phyloP scores from a whole-genome alignment of 208 protist species.

The Spongospora subterranea region DNA sequence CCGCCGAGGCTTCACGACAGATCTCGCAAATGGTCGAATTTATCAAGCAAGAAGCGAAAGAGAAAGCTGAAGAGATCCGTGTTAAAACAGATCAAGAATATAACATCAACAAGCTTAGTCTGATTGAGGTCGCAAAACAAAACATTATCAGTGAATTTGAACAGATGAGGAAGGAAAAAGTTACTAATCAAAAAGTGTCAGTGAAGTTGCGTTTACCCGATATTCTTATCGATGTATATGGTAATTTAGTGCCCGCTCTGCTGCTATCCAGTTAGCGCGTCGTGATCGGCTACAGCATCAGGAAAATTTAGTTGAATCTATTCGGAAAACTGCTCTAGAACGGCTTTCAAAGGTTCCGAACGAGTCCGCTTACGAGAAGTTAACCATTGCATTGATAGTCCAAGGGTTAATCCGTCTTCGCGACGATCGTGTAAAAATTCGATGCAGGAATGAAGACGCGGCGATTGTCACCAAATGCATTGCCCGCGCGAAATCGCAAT shows the following conservation, averaged over 20 bases:
- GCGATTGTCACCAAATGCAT: slow-evolving; percentile 25
- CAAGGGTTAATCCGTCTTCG: slow-evolving; percentile 26
- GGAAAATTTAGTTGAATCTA: background rate
- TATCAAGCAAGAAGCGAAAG: slow-evolving; percentile 42
- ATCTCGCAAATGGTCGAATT: slow-evolving; percentile 49
- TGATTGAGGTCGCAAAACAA: slow-evolving; percentile 53
- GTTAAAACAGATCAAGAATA: slow-evolving; percentile 48
- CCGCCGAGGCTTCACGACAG: slow-evolving; percentile 15
- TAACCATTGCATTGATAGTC: slow-evolving; percentile 29
- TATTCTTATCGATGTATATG: background rate
- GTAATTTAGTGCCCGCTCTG: slow-evolving; percentile 34
- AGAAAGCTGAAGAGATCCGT: slow-evolving; percentile 53
- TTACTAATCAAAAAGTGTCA: slow-evolving; percentile 42
- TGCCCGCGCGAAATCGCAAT: background rate
- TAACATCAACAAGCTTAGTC: slow-evolving; percentile 51
- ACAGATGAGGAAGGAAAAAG: slow-evolving; percentile 1
- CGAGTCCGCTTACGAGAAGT: background rate
- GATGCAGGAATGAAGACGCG: slow-evolving; percentile 27
- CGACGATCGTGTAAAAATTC: slow-evolving; percentile 7
- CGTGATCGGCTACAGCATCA: slow-evolving; percentile 36
- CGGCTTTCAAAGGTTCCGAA: background rate
- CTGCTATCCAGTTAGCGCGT: background rate
- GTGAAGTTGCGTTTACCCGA: slow-evolving; percentile 30
- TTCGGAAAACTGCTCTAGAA: background rate
- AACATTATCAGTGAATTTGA: slow-evolving; percentile 10